Percentiles rank a stretch among this genome's conserved stretches.
These are phyloP conservation scores for Huntiella moniliformis DNA, from an alignment of 2,329 filamentous ascomycete species.

Conservation along the genomic window DNA sequence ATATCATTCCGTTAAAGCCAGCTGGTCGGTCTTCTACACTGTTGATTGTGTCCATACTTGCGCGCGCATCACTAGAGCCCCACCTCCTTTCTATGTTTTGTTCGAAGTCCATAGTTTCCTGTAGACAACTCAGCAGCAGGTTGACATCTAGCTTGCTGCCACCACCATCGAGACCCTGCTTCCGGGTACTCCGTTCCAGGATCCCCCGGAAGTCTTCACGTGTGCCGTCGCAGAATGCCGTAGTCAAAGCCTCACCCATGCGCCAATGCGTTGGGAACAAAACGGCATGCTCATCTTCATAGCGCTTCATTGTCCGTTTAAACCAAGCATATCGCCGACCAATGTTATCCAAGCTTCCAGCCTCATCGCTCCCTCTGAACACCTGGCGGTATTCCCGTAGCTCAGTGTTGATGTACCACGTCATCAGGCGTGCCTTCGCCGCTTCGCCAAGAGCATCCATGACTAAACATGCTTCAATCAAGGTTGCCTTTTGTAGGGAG, in stretches of 20 bases:
- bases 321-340: slow-evolving; percentile 92
- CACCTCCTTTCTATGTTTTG: slow-evolving; percentile 77
- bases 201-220: slow-evolving; percentile 91
- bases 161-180: slow-evolving; percentile 36
- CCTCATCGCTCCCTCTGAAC: slow-evolving; percentile 91
- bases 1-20: slow-evolving; percentile 77
- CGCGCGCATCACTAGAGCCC: slow-evolving; percentile 43
- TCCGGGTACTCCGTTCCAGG: slow-evolving; percentile 68
- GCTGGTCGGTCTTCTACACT: slow-evolving; percentile 59
- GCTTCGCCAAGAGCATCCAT: slow-evolving; percentile 88
- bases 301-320: slow-evolving; percentile 82
- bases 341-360: slow-evolving; percentile 90
- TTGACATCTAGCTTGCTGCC: slow-evolving; percentile 75
- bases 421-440: slow-evolving; percentile 63
- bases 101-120: slow-evolving; percentile 94
- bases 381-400: slow-evolving; percentile 88
- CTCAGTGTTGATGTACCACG: slow-evolving; percentile 97
- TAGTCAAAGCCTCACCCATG: slow-evolving; percentile 75
- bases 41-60: slow-evolving; percentile 76
- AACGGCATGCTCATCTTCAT: slow-evolving; percentile 76
- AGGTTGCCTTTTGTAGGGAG: slow-evolving; percentile 43
- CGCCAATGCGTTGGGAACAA: slow-evolving; percentile 82
- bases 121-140: slow-evolving; percentile 67
- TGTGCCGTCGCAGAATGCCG: slow-evolving; percentile 88
- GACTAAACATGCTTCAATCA: slow-evolving; percentile 77